Evolutionary conservation across 441 rosid genomes (phyloP).

Genomic region (Dalechampia spathulata): DNA sequence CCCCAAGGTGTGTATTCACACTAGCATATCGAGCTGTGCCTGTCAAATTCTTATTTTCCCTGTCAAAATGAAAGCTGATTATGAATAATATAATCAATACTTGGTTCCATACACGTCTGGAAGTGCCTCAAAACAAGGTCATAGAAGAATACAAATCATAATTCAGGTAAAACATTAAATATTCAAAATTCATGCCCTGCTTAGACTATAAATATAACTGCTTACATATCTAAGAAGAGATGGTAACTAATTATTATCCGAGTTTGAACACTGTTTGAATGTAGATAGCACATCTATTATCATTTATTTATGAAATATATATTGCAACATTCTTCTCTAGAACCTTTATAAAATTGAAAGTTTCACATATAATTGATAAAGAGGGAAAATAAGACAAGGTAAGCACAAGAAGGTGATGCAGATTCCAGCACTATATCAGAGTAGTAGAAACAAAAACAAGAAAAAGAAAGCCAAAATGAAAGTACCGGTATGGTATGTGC

Average conservation of each 20-base stretch:
- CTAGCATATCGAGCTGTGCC: slow-evolving; percentile 92
- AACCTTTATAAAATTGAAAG: not conserved
- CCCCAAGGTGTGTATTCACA: slow-evolving; percentile 77
- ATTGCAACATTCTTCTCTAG: not conserved
- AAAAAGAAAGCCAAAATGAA: slow-evolving; percentile 5
- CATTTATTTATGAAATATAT: not conserved
- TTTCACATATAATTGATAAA: not conserved
- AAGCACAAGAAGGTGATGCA: not conserved
- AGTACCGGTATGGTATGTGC: slow-evolving; percentile 90
- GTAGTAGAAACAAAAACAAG: not conserved
- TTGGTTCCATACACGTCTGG: not conserved
- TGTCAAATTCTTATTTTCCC: slow-evolving; percentile 80
- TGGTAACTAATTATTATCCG: no score
- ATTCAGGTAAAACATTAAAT: not conserved
- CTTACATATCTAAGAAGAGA: no score
- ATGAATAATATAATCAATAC: not conserved
- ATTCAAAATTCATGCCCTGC: not conserved
- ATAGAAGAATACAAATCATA: not conserved
- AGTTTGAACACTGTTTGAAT: no score
- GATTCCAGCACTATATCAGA: not conserved
- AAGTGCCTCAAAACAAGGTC: not conserved
- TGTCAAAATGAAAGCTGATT: slow-evolving; percentile 17
- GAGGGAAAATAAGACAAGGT: not conserved
- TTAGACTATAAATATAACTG: no score
- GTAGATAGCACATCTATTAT: no score